These are phyloP conservation scores for Guyanaporus albipodus DNA, from an alignment of 768 basidiomycete species.

Conservation along the genomic window DNA sequence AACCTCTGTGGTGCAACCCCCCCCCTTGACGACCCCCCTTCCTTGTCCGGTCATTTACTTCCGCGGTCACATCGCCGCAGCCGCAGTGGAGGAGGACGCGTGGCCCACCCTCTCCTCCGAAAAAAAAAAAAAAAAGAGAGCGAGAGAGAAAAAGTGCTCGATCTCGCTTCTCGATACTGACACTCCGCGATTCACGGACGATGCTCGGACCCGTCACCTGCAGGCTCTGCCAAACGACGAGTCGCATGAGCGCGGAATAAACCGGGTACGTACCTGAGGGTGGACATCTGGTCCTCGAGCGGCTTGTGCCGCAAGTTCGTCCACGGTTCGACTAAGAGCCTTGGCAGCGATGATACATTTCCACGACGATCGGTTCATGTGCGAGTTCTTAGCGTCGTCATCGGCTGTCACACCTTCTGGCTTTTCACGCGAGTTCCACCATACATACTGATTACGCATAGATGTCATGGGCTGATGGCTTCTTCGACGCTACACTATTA, in stretches of 20 bases:
- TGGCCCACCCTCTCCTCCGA: too few relatives aligned
- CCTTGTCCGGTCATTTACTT: not conserved
- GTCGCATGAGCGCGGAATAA: constrained; percentile 14
- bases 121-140: too few relatives aligned
- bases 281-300: too few relatives aligned
- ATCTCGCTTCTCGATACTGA: not conserved
- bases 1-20: not conserved
- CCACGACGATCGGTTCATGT: constrained; percentile 17
- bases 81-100: too few relatives aligned
- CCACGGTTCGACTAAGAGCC: too few relatives aligned
- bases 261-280: constrained; percentile 18
- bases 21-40: not conserved
- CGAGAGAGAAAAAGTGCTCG: too few relatives aligned
- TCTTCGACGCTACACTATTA: too few relatives aligned
- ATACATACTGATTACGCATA: too few relatives aligned
- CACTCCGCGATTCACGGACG: constrained; percentile 1
- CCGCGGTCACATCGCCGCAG: not conserved
- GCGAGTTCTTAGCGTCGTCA: not conserved
- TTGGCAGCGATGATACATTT: constrained; percentile 15
- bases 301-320: too few relatives aligned
- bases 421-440: not conserved
- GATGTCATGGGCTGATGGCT: too few relatives aligned
- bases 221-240: not conserved
- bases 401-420: not conserved
- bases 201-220: not conserved